Percentiles rank a stretch among this genome's conserved stretches.
phyloP scores from a whole-genome alignment of 768 basidiomycete species.

The Rickenella mellea region DNA sequence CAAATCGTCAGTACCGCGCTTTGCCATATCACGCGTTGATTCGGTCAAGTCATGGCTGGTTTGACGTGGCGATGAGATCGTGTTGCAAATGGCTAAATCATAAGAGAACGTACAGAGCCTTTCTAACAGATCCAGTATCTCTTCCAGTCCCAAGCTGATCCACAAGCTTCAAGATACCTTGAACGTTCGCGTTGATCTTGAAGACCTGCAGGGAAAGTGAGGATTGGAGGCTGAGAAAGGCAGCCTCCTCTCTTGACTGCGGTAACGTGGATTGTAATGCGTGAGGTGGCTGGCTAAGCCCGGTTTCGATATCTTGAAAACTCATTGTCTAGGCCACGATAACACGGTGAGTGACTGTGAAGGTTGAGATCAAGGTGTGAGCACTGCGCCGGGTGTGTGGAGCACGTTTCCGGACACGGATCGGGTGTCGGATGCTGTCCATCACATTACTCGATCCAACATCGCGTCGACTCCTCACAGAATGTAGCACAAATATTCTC shows the following conservation, averaged over 20 bases:
- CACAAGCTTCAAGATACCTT: slow-evolving; percentile 92
- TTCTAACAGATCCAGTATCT: slow-evolving; percentile 73
- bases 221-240: slow-evolving; percentile 67
- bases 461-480: too few relatives aligned
- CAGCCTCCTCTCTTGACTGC: slow-evolving; percentile 52
- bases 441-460: too few relatives aligned
- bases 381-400: too few relatives aligned
- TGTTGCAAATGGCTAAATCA: slow-evolving; percentile 1
- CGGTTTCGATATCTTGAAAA: slow-evolving; percentile 42
- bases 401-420: too few relatives aligned
- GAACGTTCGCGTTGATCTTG: slow-evolving; percentile 97
- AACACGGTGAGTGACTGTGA: too few relatives aligned
- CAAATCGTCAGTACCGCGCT: slow-evolving; percentile 86
- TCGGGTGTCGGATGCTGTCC: too few relatives aligned
- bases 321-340: too few relatives aligned
- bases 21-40: slow-evolving; percentile 89
- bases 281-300: slow-evolving; percentile 22
- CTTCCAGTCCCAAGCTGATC: slow-evolving; percentile 83
- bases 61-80: neutral
- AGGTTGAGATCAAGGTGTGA: too few relatives aligned
- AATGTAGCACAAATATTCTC: too few relatives aligned
- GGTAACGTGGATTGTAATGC: slow-evolving; percentile 18
- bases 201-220: slow-evolving; percentile 89
- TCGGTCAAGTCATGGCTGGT: slow-evolving; percentile 91
- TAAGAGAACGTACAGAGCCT: slow-evolving; percentile 62